phyloP scores from a whole-genome alignment of 2,329 filamentous ascomycete species.

The Colletotrichum cuscutae region DNA sequence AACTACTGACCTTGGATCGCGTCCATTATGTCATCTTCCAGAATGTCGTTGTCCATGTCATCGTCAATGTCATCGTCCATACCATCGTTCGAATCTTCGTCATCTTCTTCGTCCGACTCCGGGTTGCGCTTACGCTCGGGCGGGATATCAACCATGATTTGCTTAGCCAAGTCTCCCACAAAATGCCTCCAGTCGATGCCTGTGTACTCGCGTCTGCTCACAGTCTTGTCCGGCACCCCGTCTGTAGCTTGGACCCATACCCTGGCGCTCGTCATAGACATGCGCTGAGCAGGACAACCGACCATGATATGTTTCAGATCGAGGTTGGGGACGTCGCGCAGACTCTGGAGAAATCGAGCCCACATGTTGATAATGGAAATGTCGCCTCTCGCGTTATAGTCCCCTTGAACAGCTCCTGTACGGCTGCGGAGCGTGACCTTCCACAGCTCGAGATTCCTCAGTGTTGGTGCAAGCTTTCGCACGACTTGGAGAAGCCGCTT shows the following conservation, averaged over 20 bases:
- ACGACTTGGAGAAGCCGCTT: conserved; percentile 47
- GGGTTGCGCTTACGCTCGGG: neutral
- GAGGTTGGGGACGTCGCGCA: conserved; percentile 42
- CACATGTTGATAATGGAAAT: conserved; percentile 47
- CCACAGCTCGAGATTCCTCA: conserved; percentile 58
- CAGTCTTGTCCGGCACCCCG: neutral
- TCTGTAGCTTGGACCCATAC: conserved; percentile 12
- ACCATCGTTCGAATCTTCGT: neutral
- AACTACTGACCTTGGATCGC: conserved; percentile 5
- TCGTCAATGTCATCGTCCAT: neutral
- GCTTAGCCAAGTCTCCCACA: conserved; percentile 41
- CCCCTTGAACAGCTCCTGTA: neutral
- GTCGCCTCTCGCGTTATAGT: neutral
- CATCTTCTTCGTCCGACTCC: conserved; percentile 8
- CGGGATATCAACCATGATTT: conserved; percentile 32
- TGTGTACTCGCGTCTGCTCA: conserved; percentile 40
- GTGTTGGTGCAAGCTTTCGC: conserved; percentile 54
- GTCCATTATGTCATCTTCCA: conserved; percentile 20
- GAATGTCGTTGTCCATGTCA: conserved; percentile 7
- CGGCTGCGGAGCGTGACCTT: conserved; percentile 46
- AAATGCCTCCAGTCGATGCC: conserved; percentile 50
- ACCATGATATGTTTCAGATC: conserved; percentile 47
- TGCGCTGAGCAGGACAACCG: conserved; percentile 41
- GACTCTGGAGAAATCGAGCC: conserved; percentile 47
- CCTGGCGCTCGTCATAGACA: neutral